Percentiles rank a stretch among this genome's conserved stretches.
phyloP scores from a whole-genome alignment of 2,329 filamentous ascomycete genomes.

The Alternaria solani region DNA sequence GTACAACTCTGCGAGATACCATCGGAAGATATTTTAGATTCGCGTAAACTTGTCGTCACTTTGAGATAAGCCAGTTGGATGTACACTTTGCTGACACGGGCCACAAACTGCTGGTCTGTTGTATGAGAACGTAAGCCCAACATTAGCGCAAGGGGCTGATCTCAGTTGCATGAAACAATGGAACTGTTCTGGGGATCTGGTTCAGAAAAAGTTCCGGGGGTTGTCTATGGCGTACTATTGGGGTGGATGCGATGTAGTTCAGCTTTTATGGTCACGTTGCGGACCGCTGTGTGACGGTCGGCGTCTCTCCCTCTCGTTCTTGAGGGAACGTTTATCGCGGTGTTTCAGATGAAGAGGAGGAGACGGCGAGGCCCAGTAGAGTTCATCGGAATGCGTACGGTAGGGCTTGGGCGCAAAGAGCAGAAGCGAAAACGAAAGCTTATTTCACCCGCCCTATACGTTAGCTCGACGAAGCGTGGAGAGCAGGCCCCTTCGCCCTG shows the following conservation, averaged over 20 bases:
- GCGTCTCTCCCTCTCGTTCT: neutral
- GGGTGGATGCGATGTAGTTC: neutral
- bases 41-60: neutral
- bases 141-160: constrained; percentile 9
- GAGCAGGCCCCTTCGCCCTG: neutral
- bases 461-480: neutral
- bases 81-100: neutral
- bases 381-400: neutral
- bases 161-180: neutral
- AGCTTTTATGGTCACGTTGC: neutral
- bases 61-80: neutral
- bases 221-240: neutral
- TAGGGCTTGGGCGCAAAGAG: neutral
- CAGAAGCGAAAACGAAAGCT: neutral
- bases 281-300: neutral
- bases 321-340: neutral
- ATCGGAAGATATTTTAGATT: neutral
- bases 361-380: neutral
- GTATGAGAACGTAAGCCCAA: neutral
- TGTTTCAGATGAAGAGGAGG: neutral
- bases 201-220: constrained; percentile 13
- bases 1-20: constrained; percentile 7
- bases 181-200: neutral
- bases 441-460: neutral
- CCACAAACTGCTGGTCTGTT: constrained; percentile 10